A percentile compares a stretch with the other conserved stretches of the same genome.
These are phyloP conservation scores for Fusarium verrucosum DNA, from an alignment of 2,329 filamentous ascomycete species.

Conservation along the genomic window DNA sequence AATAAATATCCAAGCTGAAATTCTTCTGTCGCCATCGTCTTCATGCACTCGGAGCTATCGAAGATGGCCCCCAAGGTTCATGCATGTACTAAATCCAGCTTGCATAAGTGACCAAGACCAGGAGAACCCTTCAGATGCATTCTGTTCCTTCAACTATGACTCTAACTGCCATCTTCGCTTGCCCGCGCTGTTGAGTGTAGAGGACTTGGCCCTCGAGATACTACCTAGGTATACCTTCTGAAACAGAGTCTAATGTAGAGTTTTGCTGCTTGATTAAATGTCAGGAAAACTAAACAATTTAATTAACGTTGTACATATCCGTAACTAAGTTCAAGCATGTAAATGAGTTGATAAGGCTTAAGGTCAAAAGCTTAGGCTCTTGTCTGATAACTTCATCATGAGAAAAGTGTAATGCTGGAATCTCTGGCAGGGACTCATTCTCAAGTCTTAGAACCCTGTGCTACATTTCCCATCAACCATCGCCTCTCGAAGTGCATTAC, in stretches of 20 bases:
- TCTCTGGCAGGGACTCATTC: not conserved
- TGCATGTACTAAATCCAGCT: no score
- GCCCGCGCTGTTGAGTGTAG: not conserved
- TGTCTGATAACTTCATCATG: no score
- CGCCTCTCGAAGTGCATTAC: not conserved
- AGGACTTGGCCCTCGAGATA: not conserved
- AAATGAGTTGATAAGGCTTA: no score
- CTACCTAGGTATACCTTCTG: no score
- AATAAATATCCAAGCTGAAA: not conserved
- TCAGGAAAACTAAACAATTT: no score
- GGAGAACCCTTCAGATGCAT: not conserved
- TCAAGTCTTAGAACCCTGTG: not conserved
- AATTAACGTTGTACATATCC: no score
- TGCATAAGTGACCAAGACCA: not conserved
- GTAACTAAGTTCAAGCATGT: no score
- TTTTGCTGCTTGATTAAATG: not conserved
- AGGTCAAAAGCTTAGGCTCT: no score
- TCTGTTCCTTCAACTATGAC: not conserved
- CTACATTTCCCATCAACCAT: not conserved
- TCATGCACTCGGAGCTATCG: not conserved
- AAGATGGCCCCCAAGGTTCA: not conserved
- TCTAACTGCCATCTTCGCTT: not conserved
- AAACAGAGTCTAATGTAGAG: not conserved
- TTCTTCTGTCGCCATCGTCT: not conserved
- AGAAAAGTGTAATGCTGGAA: no score